Evolutionary conservation across 306 rosid species (phyloP), one percentile per base, ranked within the genome.

Genomic region (Glycine soja): DNA sequence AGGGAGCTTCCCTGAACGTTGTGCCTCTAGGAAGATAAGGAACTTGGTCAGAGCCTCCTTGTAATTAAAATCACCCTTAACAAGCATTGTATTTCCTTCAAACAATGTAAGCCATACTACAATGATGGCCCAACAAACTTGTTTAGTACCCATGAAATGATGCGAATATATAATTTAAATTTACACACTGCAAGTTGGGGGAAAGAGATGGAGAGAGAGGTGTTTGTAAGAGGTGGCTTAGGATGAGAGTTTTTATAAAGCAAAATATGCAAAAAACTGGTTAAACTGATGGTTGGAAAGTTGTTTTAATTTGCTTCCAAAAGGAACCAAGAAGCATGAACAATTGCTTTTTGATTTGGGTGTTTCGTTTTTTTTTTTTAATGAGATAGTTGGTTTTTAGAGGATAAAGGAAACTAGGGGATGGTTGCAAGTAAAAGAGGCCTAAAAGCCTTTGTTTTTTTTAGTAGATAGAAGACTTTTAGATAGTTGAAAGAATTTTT

Each of bases 1-100:
- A 65, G 98, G 97, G 65, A 94, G 95, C 62, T 91, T 94, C n/a
- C 98, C 98, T n/a, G 98, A 94, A 46, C 98, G 74, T 87, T 94
- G 98, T 15, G 97, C 97, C 78, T 94, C 98, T 3, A 94, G 82
- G 86, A 92, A 94, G 16, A 94, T 80, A 34, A 94, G 58, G 53
- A 97, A 89, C 77, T 91, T 94, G 48, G 89, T 83, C 38, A 94
- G 97, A 19, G 98, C 98, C 11, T 94, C 98, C 65, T 88, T 92
- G 36, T 94, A 94, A 76, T 94, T 76, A 5, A 90, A 51, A 0
- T 42, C 7, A 54, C 87, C 92, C 10, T 87, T 51, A 9, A 88
- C 97, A 4, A 6, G 13, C 30, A 76, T 67, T n/a, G 85, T 36
- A 10, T 75, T 69, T 52, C 83, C 88, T 82, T 90, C 80, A 54